phyloP scores from a whole-genome alignment of 257 asterid genomes.

The Solanum chiquidenum region DNA sequence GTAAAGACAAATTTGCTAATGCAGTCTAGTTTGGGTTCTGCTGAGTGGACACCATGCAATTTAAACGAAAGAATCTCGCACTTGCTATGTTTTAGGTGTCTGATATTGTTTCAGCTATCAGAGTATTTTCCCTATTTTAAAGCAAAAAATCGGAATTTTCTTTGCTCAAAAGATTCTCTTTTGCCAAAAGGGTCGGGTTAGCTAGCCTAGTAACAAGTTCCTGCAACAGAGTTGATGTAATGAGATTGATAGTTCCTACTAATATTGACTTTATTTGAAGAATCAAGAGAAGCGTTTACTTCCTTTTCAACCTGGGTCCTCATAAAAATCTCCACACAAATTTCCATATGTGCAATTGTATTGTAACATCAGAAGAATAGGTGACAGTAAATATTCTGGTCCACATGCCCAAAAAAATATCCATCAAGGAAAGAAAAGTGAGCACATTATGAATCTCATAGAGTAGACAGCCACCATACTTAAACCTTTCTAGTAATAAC shows the following conservation, averaged over 20 bases:
- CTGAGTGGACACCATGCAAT: neutral
- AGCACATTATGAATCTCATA: neutral
- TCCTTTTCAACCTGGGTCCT: slow-evolving; percentile 9
- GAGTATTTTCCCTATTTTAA: neutral
- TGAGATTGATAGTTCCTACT: neutral
- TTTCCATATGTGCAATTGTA: neutral
- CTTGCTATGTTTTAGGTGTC: neutral
- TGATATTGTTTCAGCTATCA: neutral
- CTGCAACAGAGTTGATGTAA: neutral
- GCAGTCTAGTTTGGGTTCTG: neutral
- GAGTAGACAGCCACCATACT: neutral
- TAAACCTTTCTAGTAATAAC: too few species aligned
- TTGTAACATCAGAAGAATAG: neutral
- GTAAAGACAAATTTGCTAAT: neutral
- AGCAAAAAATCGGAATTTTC: neutral
- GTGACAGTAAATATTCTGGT: neutral
- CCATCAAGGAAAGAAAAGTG: neutral
- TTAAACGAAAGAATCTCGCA: neutral
- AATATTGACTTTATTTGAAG: neutral
- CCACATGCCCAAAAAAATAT: neutral
- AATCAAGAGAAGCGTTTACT: neutral
- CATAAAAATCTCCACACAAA: slow-evolving; percentile 5
- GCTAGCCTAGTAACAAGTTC: neutral
- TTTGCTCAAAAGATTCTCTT: neutral
- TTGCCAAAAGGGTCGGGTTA: neutral